Base-by-base conservation (phyloP, 768 basidiomycete species). In the Macrolepiota albuminosa region DNA sequence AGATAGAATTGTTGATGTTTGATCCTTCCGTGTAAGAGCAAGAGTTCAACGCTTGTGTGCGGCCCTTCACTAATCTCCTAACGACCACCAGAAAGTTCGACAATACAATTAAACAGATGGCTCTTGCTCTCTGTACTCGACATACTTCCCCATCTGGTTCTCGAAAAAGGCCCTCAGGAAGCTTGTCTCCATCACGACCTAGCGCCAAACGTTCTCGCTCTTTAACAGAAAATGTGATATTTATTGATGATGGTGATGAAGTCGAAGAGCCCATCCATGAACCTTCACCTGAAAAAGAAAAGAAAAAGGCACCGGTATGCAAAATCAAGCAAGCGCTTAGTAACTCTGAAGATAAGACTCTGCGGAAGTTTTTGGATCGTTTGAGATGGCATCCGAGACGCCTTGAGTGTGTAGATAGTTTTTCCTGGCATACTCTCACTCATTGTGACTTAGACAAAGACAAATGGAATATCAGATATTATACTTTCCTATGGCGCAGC, bases 391-490 rank as follows among this genome's bases (percentile, higher is more conserved):
- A 52, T 51, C 59, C 64, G 36, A 64, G 61, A 47, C 63, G 58
- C 42, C 64, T 70, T 26, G 62, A 64, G 68, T 70, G 34, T 13
- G 54, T 46, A 29, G 14, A 60, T 4, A 29, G 8, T 13, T 11
- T 14, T 36, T 1, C 6, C 8, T 42, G 45, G 14, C 33, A n/a
- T 7, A 6, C 21, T 18, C 21, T 37, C 26, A 43, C 56, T 53
- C 16, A 59, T n/a, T 34, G 33, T 26, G 51, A 11, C 21, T n/a
- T 64, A 86, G 86, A 61, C 76, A 72, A 62, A 86, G 86, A 61
- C 76, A 72, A 62, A 75, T 82, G 60, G 78, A 88, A 48, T 94
- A 91, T 68, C 94, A 97, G 69, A 83, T 96, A 18, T 76, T 97
- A 34, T 89, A 86, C 66, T 94, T 95, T 65, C 88, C 91, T 1